A percentile compares a stretch with the other conserved stretches of the same genome.
Evolutionary conservation across 768 basidiomycete genomes (phyloP).

Genomic region (Serendipita sp.): DNA sequence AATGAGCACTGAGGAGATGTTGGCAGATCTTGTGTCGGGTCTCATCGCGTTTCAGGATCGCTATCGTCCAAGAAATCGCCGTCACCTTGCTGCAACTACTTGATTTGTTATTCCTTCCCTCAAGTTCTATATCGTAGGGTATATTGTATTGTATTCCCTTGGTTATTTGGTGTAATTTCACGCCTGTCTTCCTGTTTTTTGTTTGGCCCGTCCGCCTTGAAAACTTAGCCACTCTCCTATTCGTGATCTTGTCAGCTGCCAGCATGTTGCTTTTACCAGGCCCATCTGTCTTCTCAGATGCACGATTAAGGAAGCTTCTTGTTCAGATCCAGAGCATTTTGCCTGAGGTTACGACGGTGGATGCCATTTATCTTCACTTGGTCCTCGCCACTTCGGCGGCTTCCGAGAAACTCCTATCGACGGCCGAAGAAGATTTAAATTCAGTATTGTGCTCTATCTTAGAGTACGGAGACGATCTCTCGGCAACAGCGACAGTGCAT

Average conservation of each 20-base stretch:
- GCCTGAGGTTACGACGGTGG: conserved; percentile 46
- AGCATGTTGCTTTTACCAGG: conserved; percentile 67
- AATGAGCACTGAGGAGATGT: conserved; percentile 1
- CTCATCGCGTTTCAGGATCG: not conserved
- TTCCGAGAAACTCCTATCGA: conserved; percentile 32
- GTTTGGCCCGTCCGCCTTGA: not conserved
- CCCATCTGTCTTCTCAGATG: conserved; percentile 53
- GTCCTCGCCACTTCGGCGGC: conserved; percentile 41
- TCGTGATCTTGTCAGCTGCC: not conserved
- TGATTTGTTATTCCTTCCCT: not conserved
- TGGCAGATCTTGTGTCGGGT: not conserved
- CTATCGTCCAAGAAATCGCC: not conserved
- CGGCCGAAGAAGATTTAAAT: conserved; percentile 29
- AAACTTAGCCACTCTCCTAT: not conserved
- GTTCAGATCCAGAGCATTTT: conserved; percentile 36
- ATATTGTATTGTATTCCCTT: not conserved
- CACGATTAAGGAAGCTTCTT: conserved; percentile 55
- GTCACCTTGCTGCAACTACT: not conserved
- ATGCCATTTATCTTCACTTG: conserved; percentile 77
- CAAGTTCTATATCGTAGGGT: not conserved
- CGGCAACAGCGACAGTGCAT: conserved; percentile 29
- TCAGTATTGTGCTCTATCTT: conserved; percentile 53
- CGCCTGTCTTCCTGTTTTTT: not conserved
- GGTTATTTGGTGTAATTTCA: not conserved
- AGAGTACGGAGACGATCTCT: conserved; percentile 67